Evolutionary conservation across 495 filamentous ascomycete species (phyloP).

Genomic region (Halenospora varia): DNA sequence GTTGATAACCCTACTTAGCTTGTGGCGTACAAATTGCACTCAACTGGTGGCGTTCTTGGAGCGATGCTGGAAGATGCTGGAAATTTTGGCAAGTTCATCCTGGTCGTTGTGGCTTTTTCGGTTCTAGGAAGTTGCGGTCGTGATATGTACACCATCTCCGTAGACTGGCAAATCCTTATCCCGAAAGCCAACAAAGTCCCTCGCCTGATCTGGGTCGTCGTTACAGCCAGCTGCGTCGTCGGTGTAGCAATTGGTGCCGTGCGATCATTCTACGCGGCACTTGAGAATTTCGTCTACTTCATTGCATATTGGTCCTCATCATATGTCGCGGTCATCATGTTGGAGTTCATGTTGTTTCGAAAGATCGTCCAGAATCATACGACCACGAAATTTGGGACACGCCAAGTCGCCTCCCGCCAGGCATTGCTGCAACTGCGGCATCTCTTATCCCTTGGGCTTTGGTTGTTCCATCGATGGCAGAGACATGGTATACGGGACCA

Average conservation of each 20-base stretch:
- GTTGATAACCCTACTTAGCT: too few species aligned
- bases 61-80: too few species aligned
- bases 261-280: slow-evolving; percentile 33
- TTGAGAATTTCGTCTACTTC: slow-evolving; percentile 52
- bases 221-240: slow-evolving; percentile 33
- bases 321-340: slow-evolving; percentile 51
- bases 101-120: too few species aligned
- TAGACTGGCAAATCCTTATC: not conserved
- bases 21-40: too few species aligned
- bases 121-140: too few species aligned
- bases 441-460: slow-evolving; percentile 40
- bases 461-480: slow-evolving; percentile 45
- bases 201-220: slow-evolving; percentile 37
- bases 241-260: slow-evolving; percentile 35
- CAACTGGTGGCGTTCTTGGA: too few species aligned
- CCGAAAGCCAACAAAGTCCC: slow-evolving; percentile 24
- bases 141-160: too few species aligned
- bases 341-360: slow-evolving; percentile 59
- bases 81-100: too few species aligned
- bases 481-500: slow-evolving; percentile 38
- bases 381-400: slow-evolving; percentile 45
- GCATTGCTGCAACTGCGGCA: slow-evolving; percentile 45
- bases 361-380: slow-evolving; percentile 34
- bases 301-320: slow-evolving; percentile 55
- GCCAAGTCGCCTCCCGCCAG: slow-evolving; percentile 37